Evolutionary conservation across 352 stramenopile genomes (phyloP), one percentile per base, ranked within the genome.

Genomic region (Pythium rishiriense): DNA sequence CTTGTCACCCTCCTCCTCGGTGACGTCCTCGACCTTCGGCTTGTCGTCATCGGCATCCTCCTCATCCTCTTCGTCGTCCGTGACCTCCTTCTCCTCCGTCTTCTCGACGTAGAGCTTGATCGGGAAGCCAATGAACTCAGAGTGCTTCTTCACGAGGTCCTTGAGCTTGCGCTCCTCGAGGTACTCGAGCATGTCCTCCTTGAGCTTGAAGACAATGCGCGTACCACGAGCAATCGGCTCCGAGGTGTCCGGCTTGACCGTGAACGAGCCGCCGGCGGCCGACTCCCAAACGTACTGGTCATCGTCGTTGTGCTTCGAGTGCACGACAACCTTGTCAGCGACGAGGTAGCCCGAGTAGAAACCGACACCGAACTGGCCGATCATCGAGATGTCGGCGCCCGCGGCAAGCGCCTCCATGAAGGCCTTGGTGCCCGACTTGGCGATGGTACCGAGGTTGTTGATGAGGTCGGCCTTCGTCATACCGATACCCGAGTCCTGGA

Each of bases 291-390:
- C 87, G 83, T 99, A 91, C 85, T 99, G 98, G 39, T 95, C 87
- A 70, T 99, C 97, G 59, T 98, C 85, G 65, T 98, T 97, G 75
- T 98, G 88, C 85, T 99, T 99, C 63, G 89, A 98, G n/a, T n/a
- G n/a, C 25, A 98, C 84, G 33, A 99, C 97, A 55, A 99, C 94
- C 47, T 84, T 81, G 79, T 99, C 96, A 0, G 96, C 89, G 9
- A 99, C 97, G 19, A 99, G 75, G 80, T 99, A 99, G 26, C 98
- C 91, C 12, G 97, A 99, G 82, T 99, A 99, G 78, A 99, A 99
- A 33, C 98, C 98, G 28, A 99, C 98, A 58, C 98, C 98, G 72
- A 99, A 99, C 85, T 99, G 97, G 51, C 98, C 98, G 71, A 99
- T 99, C 66, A 99, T 93, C 58, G 98, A 85, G 67, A 99, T 92